These are phyloP conservation scores for Ceratocystis harringtonii DNA, from an alignment of 2,329 filamentous ascomycete species.

Conservation along the genomic window DNA sequence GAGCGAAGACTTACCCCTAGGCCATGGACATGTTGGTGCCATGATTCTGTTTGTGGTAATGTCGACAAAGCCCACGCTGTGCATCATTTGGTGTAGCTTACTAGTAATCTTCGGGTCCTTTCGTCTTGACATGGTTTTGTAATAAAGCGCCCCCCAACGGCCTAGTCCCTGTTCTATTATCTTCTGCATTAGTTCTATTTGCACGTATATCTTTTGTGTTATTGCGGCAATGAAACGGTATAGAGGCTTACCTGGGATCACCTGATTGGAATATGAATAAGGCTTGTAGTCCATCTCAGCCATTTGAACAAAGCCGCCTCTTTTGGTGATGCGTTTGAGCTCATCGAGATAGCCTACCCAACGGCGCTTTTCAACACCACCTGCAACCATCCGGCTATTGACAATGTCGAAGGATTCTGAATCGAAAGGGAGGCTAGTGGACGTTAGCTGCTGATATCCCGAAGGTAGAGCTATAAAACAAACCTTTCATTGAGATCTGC, in stretches of 20 bases:
- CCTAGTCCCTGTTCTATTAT: background rate
- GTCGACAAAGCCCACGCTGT: slow-evolving; percentile 49
- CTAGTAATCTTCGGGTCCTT: slow-evolving; percentile 54
- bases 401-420: slow-evolving; percentile 66
- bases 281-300: slow-evolving; percentile 76
- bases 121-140: slow-evolving; percentile 39
- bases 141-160: background rate
- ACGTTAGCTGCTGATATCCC: background rate
- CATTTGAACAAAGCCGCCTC: slow-evolving; percentile 75
- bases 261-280: slow-evolving; percentile 71
- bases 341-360: slow-evolving; percentile 68
- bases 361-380: slow-evolving; percentile 54
- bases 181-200: background rate
- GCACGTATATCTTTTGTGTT: background rate
- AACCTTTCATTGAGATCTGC: slow-evolving; percentile 55
- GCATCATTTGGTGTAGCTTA: slow-evolving; percentile 43
- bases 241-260: slow-evolving; percentile 41
- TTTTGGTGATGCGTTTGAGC: slow-evolving; percentile 54
- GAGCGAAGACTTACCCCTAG: background rate
- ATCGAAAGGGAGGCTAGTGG: slow-evolving; percentile 46
- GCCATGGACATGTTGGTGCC: background rate
- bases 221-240: background rate
- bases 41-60: slow-evolving; percentile 24
- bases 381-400: slow-evolving; percentile 58
- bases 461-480: slow-evolving; percentile 18